Percentiles rank a stretch among this genome's conserved stretches.
These are phyloP conservation scores for Hyphodiscus hymeniophilus DNA, from an alignment of 495 filamentous ascomycete genomes.

Conservation along the genomic window DNA sequence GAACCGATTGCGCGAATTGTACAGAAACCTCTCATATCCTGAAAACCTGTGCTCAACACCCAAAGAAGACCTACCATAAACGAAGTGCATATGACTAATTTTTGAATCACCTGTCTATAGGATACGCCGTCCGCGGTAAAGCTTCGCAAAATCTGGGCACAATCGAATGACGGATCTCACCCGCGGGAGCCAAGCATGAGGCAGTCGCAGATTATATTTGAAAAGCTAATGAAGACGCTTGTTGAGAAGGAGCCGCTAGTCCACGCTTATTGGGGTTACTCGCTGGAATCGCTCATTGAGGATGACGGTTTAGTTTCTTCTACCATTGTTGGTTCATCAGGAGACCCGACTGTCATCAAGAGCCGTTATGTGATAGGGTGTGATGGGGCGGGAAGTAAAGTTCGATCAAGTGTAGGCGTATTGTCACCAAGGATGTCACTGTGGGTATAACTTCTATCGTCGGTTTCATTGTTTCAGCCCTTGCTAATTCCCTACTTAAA, in stretches of 20 bases:
- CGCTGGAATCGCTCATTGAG: constrained; percentile 15
- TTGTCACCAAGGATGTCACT: background rate
- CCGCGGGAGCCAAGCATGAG: constrained; percentile 1
- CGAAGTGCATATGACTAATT: no score
- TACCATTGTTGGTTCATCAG: background rate
- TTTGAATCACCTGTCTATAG: background rate
- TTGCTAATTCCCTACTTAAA: no score
- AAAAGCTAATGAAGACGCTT: constrained; percentile 2
- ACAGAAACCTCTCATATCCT: no score
- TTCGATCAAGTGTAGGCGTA: constrained; percentile 20
- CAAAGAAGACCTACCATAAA: no score
- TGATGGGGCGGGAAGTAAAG: constrained; percentile 23
- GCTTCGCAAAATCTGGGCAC: background rate
- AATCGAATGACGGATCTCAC: constrained; percentile 1
- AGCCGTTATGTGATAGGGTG: constrained; percentile 21
- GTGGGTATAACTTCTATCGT: no score
- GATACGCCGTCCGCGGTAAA: background rate
- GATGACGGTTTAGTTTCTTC: constrained; percentile 3
- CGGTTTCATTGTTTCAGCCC: no score
- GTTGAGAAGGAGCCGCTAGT: constrained; percentile 1
- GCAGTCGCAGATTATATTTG: constrained; percentile 3
- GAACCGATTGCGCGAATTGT: no score
- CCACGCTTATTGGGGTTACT: constrained; percentile 11
- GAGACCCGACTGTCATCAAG: constrained; percentile 1
- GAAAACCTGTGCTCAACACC: no score